Conservation (phyloP, 805 yeast genomes). For the Schwanniomyces vanrijiae region DNA sequence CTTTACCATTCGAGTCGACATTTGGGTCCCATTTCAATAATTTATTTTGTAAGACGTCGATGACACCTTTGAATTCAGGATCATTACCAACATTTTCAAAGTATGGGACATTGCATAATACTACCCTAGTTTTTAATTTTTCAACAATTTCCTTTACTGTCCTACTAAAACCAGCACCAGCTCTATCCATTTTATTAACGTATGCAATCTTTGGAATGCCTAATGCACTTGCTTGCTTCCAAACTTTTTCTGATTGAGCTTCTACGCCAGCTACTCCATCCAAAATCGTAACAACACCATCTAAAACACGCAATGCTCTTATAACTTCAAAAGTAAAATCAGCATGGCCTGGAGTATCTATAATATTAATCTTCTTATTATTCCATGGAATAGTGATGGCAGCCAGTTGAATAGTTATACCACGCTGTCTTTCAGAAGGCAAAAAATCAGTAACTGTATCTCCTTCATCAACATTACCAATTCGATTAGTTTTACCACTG, state of each 20-base stretch:
- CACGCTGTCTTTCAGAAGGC: constrained; percentile 87
- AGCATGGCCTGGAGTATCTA: constrained; percentile 98
- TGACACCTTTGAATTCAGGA: constrained; percentile 60
- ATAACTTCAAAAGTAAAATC: constrained; percentile 95
- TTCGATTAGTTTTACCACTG: constrained; percentile 72
- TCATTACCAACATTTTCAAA: constrained; percentile 41
- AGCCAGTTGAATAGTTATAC: constrained; percentile 95
- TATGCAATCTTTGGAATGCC: constrained; percentile 75
- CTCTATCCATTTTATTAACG: constrained; percentile 94
- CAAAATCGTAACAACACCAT: constrained; percentile 89
- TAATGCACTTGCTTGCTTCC: constrained; percentile 77
- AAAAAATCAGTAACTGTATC: constrained; percentile 93
- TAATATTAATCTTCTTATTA: constrained; percentile 71
- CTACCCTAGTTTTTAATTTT: constrained; percentile 72
- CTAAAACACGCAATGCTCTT: constrained; percentile 84
- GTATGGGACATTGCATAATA: constrained; percentile 74
- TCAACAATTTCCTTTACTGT: constrained; percentile 82
- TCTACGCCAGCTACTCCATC: constrained; percentile 99
- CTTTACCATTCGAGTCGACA: constrained; percentile 47
- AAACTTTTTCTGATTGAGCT: constrained; percentile 96
- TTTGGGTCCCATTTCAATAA: constrained; percentile 51
- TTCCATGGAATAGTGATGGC: constrained; percentile 92
- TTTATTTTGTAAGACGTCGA: constrained; percentile 71
- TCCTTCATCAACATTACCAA: constrained; percentile 95
- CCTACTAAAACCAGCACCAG: constrained; percentile 91